Base-by-base conservation (phyloP, 2,329 filamentous ascomycete genomes). In the Colletotrichum spinosum region DNA sequence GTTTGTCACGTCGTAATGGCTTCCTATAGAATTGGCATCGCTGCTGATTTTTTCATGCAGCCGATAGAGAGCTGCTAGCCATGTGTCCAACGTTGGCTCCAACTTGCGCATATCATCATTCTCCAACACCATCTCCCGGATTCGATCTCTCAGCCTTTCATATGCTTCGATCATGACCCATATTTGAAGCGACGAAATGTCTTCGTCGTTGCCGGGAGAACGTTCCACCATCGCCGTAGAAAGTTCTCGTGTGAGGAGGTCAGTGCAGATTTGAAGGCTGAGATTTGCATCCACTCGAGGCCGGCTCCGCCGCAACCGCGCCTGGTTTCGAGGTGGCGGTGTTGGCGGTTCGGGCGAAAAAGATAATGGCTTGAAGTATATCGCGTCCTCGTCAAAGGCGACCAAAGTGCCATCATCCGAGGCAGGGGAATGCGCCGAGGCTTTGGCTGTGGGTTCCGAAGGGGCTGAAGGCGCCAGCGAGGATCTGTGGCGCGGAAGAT, bases 81-180 rank as follows among this genome's bases (percentile, higher is more conserved):
- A 88, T 60, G 77, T 78, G 58, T 84, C 80, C 49, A 88, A 82
- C 75, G 84, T 82, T 17, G 70, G 70, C 66, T 81, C 76, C 12
- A 80, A 67, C 1, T 68, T 68, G 38, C 73, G 67, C 60, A 77
- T 74, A 33, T 72, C 73, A 4, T 60, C 68, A n/a, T 73, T 57
- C 13, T 69, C 72, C 8, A 53, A 44, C 12, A 70, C 68, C 70
- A 75, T 75, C 2, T 72, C 75, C 1, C 75, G 70, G 0, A 87
- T 71, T 69, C 80, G 79, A 48, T 86, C 81, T 13, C 83, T 77
- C 61, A 88, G 73, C 64, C 78, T 78, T 76, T 87, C 84, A 69
- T 87, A 87, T 3, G 85, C 84, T 69, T 87, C 85, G 55, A 87
- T 87, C 85, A 87, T 87, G 48, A 84, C 78, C 80, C 82, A 83